Base-by-base conservation (phyloP, 148 eudicot genomes). In the Rhododendron griersonianum region DNA sequence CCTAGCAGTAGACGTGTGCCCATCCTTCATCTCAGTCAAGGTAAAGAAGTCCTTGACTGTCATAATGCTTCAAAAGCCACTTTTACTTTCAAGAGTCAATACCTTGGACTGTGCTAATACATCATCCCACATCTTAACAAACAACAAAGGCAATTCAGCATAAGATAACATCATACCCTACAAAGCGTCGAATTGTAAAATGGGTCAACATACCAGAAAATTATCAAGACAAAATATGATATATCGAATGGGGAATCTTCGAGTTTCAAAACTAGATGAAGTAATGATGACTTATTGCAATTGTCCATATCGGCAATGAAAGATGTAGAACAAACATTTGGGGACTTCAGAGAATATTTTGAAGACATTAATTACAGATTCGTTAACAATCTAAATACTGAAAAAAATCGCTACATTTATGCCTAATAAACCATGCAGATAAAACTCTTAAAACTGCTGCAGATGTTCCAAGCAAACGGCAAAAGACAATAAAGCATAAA, bases 1-100 rank as follows among this genome's bases (percentile, higher is more conserved):
- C 85, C 97, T 92, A 85, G 91, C 88, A 85, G 92, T 91, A 81
- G 91, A 85, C 48, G 92, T 89, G 83, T 95, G 92, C 89, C 99
- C 99, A 90, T 93, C 92, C 91, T 90, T 93, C 94, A 91, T 91
- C 91, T 96, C 99, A 87, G 93, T 89, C 84, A 90, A 88, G 85
- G 95, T 94, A 92, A 95, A 93, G 88, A 55, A 94, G 86, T 92
- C 93, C 86, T 94, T 93, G 19, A 95, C 92, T 78, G 95, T 86
- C 99, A 96, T 95, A 87, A 71, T 91, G 86, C 79, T 84, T 89
- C 89, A 88, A 65, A 86, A 55, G 61, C 61, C 61, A 55, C 19
- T 55, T 55, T 18, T 55, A 14, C 21, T 55, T 55, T 16, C 61
- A 55, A 55, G 19, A 55, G 61, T 55, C 61, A 55, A 55, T 55